phyloP scores from a whole-genome alignment of 441 rosid species.

The Erodium texanum region DNA sequence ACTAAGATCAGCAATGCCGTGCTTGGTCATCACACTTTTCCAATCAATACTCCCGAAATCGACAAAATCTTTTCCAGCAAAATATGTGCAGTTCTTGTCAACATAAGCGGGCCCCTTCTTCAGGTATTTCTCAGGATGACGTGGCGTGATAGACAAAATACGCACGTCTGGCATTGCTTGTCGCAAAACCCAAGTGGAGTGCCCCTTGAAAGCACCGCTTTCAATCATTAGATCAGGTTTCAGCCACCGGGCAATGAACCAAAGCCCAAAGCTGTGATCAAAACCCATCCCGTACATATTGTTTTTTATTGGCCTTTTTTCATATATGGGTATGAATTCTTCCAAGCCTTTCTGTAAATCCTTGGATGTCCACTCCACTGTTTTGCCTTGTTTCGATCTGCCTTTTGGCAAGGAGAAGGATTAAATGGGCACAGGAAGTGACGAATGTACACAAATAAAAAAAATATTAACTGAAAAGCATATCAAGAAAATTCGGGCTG shows the following conservation, averaged over 20 bases:
- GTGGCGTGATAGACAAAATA: constrained; percentile 71
- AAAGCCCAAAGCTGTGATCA: constrained; percentile 96
- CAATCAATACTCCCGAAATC: constrained; percentile 92
- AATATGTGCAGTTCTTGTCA: constrained; percentile 88
- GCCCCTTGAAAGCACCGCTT: constrained; percentile 98
- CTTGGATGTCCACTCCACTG: constrained; percentile 86
- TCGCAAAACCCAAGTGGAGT: constrained; percentile 95
- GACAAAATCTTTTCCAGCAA: constrained; percentile 91
- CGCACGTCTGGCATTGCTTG: constrained; percentile 83
- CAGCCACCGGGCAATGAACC: constrained; percentile 83
- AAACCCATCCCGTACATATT: constrained; percentile 97
- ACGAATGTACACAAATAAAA: constrained; percentile 13
- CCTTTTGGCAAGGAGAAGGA: constrained; percentile 76
- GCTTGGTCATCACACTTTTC: constrained; percentile 58
- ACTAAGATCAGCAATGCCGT: constrained; percentile 48
- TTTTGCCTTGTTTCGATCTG: constrained; percentile 98
- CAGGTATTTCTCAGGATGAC: constrained; percentile 89
- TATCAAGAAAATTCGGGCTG: too few species aligned
- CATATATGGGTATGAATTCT: constrained; percentile 87
- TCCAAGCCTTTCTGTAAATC: constrained; percentile 76
- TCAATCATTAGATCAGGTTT: constrained; percentile 96
- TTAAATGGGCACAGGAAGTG: constrained; percentile 37
- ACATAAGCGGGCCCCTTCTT: constrained; percentile 93
- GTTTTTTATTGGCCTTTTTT: constrained; percentile 79
- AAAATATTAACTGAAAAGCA: too few species aligned